Percentiles rank a stretch among this genome's conserved stretches.
These are phyloP conservation scores for Centrapalus pauciflorus DNA, from an alignment of 129 eudicot genomes.

Conservation along the genomic window DNA sequence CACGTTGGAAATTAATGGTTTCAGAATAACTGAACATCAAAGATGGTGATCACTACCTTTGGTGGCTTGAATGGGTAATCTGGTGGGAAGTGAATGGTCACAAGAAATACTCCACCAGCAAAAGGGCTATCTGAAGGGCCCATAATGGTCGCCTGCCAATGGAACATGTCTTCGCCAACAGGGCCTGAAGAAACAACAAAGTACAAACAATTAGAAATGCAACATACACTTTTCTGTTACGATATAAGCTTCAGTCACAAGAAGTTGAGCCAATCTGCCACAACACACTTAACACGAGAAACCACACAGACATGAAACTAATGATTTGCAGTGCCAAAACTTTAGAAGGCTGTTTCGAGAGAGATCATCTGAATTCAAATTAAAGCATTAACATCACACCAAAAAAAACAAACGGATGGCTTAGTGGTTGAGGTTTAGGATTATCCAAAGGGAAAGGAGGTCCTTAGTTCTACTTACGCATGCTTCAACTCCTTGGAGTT, in stretches of 20 bases:
- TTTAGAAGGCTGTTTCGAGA: too few species aligned
- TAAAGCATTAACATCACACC: too few species aligned
- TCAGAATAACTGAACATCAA: background rate
- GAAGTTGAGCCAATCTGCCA: background rate
- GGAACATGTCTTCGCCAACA: conserved; percentile 80
- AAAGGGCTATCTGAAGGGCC: conserved; percentile 82
- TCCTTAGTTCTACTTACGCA: too few species aligned
- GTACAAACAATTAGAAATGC: background rate
- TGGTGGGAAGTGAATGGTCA: conserved; percentile 76
- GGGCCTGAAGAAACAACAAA: conserved; percentile 43
- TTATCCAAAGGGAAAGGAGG: too few species aligned
- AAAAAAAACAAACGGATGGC: too few species aligned
- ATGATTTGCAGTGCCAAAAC: too few species aligned
- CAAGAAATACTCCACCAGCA: conserved; percentile 70
- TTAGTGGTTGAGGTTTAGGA: too few species aligned
- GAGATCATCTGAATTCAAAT: too few species aligned
- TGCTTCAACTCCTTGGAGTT: too few species aligned
- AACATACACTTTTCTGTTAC: background rate
- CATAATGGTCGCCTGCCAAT: conserved; percentile 90
- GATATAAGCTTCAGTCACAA: background rate
- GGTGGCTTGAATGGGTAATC: conserved; percentile 88
- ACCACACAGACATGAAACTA: too few species aligned
- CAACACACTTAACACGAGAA: too few species aligned
- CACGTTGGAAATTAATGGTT: too few species aligned
- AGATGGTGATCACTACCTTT: conserved; percentile 39